Base-by-base conservation (phyloP, 176 grass and related monocot genomes). In the Rhynchospora breviuscula region DNA sequence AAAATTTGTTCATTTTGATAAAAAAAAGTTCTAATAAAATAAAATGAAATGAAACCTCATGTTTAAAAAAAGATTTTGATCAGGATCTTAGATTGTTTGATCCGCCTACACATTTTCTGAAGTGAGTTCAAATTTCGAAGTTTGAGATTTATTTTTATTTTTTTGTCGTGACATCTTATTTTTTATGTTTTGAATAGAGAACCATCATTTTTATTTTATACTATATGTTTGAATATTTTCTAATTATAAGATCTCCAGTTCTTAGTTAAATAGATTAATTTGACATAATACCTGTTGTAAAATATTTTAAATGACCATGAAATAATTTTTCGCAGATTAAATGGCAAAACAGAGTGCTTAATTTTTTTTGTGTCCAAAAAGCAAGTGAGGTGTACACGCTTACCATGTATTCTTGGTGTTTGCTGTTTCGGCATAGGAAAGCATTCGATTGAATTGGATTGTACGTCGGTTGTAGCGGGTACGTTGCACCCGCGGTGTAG, bases 391-490 rank as follows among this genome's bases (percentile, higher is more conserved):
- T 22, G 45, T 22, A 23, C 12, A 78, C 73, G 73, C 22, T 48
- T 13, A 57, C 22, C 18, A 44, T 78, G 66, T 12, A 51, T 23
- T 13, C 0, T 46, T 61, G 68, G 23, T 63, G 69, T 85, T 59
- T 23, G 15, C 11, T 85, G 83, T 85, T 84, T 60, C 31, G 58
- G 0, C 6, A 6, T 6, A 10, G 12, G 10, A 76, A 12, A 33
- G 79, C 59, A 65, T 81, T 79, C 65, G 58, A 49, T 45, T 61
- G 40, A 35, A 7, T 25, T 63, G 46, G 60, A 45, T 17, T 29
- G 60, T 67, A 31, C 21, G 62, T 67, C 19, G 80, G 80, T 54
- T 67, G 49, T 82, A 53, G 23, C 47, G 19, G 60, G 79, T 87
- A 66, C 21, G 66, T 44, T 75, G 33, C 66, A n/a, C 77, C 66